Percentiles rank a stretch among this genome's conserved stretches.
Evolutionary conservation across 495 filamentous ascomycete species (phyloP).

Genomic region (Penicillium robsamsonii): DNA sequence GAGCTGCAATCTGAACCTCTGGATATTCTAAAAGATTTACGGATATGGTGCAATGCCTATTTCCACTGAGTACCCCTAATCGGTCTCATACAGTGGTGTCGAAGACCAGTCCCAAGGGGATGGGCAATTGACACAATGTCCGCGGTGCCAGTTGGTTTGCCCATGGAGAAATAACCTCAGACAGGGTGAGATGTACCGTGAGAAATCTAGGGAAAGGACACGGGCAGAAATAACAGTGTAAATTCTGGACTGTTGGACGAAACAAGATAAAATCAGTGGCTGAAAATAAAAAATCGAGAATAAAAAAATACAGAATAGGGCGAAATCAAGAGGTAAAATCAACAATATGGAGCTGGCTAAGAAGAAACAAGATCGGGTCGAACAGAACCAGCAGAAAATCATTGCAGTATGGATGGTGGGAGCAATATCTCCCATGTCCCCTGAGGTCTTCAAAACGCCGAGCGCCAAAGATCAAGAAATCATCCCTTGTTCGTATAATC

Average conservation of each 20-base stretch:
- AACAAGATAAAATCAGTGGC: too few relatives aligned
- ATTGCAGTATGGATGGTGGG: conserved; percentile 11
- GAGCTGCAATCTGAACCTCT: too few relatives aligned
- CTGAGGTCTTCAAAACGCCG: conserved; percentile 20
- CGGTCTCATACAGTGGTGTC: too few relatives aligned
- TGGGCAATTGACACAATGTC: too few relatives aligned
- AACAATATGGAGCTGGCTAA: not conserved
- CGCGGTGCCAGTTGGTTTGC: too few relatives aligned
- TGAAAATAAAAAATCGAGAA: not conserved
- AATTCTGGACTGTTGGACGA: not conserved
- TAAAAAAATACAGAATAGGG: not conserved
- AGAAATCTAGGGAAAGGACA: not conserved
- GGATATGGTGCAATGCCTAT: too few relatives aligned
- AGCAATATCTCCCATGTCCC: conserved; percentile 12
- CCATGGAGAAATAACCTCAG: not conserved
- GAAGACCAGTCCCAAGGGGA: too few relatives aligned
- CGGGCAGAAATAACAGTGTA: not conserved
- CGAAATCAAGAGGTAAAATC: not conserved
- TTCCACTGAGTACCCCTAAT: too few relatives aligned
- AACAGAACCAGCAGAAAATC: conserved; percentile 6
- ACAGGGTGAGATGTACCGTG: not conserved
- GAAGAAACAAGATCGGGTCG: not conserved
- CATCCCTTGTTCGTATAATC: conserved; percentile 21
- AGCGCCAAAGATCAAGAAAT: conserved; percentile 19
- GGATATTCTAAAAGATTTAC: too few relatives aligned